Conservation (phyloP, 2,329 filamentous ascomycete species). For the Metarhizium robertsii region DNA sequence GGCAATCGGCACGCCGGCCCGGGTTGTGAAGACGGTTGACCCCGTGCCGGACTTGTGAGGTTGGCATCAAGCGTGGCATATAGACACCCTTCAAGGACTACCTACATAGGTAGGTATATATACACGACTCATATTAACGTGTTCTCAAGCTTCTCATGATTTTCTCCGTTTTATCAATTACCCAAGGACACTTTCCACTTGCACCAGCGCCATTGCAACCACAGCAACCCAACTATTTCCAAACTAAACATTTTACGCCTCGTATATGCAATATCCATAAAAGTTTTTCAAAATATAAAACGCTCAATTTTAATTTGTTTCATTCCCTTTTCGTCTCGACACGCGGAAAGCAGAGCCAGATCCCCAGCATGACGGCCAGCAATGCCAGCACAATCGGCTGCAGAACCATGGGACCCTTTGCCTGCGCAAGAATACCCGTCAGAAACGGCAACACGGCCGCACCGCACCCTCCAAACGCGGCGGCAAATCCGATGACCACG, state of each 20-base stretch:
- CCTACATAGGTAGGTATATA: no score
- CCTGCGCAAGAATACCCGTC: conserved; percentile 51
- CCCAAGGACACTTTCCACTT: neutral
- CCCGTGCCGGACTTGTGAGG: conserved; percentile 21
- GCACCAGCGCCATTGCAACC: neutral
- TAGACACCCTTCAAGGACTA: neutral
- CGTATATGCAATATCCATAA: neutral
- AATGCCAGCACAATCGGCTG: conserved; percentile 40
- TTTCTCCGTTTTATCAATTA: neutral
- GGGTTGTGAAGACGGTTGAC: conserved; percentile 37
- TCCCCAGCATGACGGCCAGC: conserved; percentile 22
- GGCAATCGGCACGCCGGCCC: conserved; percentile 38
- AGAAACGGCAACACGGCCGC: conserved; percentile 51
- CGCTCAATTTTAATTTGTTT: neutral
- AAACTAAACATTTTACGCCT: neutral
- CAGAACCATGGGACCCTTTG: conserved; percentile 36
- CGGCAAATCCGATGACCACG: conserved; percentile 62
- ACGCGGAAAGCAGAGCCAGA: conserved; percentile 28
- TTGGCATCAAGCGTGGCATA: neutral
- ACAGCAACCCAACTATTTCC: neutral
- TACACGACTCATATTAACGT: no score
- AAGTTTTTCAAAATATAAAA: neutral
- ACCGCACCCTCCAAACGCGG: conserved; percentile 62
- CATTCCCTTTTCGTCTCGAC: conserved; percentile 31
- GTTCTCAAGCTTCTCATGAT: neutral